Evolutionary conservation across 2,329 filamentous ascomycete species (phyloP), one percentile per base, ranked within the genome.

Genomic region (Fusarium lateritium): DNA sequence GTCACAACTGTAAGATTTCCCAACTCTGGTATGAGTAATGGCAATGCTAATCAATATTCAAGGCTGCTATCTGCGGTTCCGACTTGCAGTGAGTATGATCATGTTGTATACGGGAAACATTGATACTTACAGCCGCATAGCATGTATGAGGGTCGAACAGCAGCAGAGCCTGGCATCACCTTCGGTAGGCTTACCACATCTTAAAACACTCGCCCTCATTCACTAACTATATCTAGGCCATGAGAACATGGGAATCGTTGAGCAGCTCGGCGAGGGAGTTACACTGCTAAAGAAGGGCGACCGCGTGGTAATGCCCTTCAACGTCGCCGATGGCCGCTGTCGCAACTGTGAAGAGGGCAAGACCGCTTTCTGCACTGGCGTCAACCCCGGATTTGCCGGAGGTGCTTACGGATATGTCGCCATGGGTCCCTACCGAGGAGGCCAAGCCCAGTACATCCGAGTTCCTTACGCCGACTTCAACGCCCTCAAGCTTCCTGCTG

Each of bases 391-490:
- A 9, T 77, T 83, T 73, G 75, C 80, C 46, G 72, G 78, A 59
- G 72, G 79, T 60, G 73, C 78, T 34, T 77, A 81, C 19, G 73
- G 88, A 7, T 88, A 91, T 70, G 88, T 91, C n/a, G 81, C 85
- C 13, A 87, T 88, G 86, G 87, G 88, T 0, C 82, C 82, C 2
- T 85, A 84, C 58, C 76, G 79, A 50, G 81, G 81, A 53, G 80
- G 86, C 15, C 87, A 90, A 73, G 89, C 89, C 4, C 88, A 91
- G 73, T 91, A 88, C 60, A 78, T 91, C 19, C 83, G 88, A 5
- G 86, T 91, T 3, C 89, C 89, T 0, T 91, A 87, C 59, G 89
- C 89, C 2, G 89, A 91, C 73, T 91, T 91, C 79, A 91, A 91
- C 62, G 86, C 86, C 7, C 76, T 92, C 33, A 85, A 85, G 54